Evolutionary conservation across 163 green algal species (phyloP), one percentile per base, ranked within the genome.

Genomic region (Chlorella variabilis): DNA sequence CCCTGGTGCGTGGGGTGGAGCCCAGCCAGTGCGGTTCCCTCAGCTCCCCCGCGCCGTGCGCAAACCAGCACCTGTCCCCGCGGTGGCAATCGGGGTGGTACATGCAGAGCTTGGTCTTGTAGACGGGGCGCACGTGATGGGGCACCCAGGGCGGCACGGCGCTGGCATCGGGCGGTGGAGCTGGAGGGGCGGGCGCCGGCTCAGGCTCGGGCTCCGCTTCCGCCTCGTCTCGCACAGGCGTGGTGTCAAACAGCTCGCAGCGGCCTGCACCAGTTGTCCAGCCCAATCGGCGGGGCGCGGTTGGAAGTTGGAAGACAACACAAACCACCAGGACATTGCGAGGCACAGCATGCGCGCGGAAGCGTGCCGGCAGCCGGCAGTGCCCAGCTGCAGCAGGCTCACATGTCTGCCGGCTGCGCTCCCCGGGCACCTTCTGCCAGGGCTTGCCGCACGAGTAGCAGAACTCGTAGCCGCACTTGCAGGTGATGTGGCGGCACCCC

Each of bases 401-500:
- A 80, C 73, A 80, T 3, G 23, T 62, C 38, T 56, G 56, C 20
- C 36, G 25, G 73, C 73, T 81, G 36, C 31, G 17, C n/a, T 33
- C 5, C 3, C 61, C 61, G 1, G 75, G 41, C 1, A 63, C 61
- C 61, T 74, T 81, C 39, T 73, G 11, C 59, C 75, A 81, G 18
- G 75, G 13, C 29, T 41, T 71, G 59, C 75, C 75, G 31, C 75
- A 81, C 2, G n/a, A 3, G 59, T 74, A 81, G 58, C 75, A 81
- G 41, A 81, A 81, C 61, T 81, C 75, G 42, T 67, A 21, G 39
- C 75, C 75, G n/a, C 75, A 81, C 3, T 51, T 65, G 75, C 75
- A 81, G n/a, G 75, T 81, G 13, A 81, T 81, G 75, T 81, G 75
- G 61, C 29, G n/a, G 75, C 75, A 81, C 29, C 75, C 75, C 59